phyloP scores from a whole-genome alignment of 2,329 filamentous ascomycete species.

The Scolecobasidium constrictum region DNA sequence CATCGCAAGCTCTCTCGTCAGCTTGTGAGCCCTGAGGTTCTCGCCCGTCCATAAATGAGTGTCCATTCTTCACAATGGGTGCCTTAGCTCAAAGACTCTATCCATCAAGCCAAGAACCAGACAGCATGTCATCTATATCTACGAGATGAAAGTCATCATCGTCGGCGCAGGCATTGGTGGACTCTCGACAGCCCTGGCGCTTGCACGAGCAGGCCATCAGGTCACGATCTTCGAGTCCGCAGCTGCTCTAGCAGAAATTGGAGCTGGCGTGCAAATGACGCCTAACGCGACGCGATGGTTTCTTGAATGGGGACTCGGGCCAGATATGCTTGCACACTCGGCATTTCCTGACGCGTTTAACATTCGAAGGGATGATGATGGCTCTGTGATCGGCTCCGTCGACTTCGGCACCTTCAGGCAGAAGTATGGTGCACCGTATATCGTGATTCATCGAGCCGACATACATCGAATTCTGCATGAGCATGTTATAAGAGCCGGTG shows the following conservation, averaged over 20 bases:
- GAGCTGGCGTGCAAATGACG: slow-evolving; percentile 41
- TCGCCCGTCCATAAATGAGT: too few relatives aligned
- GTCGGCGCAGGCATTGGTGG: slow-evolving; percentile 46
- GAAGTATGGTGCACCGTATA: slow-evolving; percentile 37
- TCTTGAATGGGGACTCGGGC: slow-evolving; percentile 23
- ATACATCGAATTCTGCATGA: slow-evolving; percentile 26
- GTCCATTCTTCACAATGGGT: too few relatives aligned
- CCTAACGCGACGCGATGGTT: slow-evolving; percentile 37
- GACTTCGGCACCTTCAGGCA: slow-evolving; percentile 13
- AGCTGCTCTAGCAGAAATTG: slow-evolving; percentile 34
- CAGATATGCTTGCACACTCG: neutral
- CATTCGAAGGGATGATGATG: neutral
- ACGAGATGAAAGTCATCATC: slow-evolving; percentile 32
- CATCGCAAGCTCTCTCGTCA: too few relatives aligned
- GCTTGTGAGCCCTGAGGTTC: too few relatives aligned
- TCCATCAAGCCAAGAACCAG: too few relatives aligned
- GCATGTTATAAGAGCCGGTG: slow-evolving; percentile 12
- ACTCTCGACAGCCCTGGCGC: slow-evolving; percentile 38
- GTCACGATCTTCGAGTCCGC: slow-evolving; percentile 40
- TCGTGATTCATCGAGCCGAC: slow-evolving; percentile 45
- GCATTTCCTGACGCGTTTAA: slow-evolving; percentile 5
- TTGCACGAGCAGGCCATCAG: slow-evolving; percentile 35
- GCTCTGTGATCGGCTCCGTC: slow-evolving; percentile 8
- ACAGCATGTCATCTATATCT: too few relatives aligned
- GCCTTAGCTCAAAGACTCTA: too few relatives aligned